Evolutionary conservation across 2,329 filamentous ascomycete species (phyloP).

Genomic region (Trichocomaceae sp.): DNA sequence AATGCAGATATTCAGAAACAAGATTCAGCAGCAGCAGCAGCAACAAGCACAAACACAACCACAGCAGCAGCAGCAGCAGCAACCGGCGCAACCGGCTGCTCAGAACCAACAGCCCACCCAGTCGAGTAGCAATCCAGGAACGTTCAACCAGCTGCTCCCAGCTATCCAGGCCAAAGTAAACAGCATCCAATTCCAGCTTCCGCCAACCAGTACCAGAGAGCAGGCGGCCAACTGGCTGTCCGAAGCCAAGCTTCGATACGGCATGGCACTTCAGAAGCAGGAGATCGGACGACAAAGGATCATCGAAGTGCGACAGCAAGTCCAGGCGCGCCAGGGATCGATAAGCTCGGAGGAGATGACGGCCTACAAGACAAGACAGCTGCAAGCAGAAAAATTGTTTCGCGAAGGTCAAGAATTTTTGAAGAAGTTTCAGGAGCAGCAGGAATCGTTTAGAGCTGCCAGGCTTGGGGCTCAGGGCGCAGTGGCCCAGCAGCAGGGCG

Average conservation of each 20-base stretch:
- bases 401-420: constrained; percentile 43
- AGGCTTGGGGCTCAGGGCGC: constrained; percentile 10
- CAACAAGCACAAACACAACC: constrained; percentile 21
- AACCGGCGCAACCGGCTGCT: constrained; percentile 28
- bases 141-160: constrained; percentile 37
- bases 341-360: constrained; percentile 33
- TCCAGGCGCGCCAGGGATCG: constrained; percentile 31
- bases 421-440: constrained; percentile 44
- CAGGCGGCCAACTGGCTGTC: constrained; percentile 41
- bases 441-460: constrained; percentile 38
- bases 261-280: constrained; percentile 43
- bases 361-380: constrained; percentile 38
- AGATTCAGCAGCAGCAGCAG: constrained; percentile 29
- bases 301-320: constrained; percentile 35
- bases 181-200: constrained; percentile 38
- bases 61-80: constrained; percentile 25
- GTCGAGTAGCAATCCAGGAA: constrained; percentile 30
- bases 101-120: constrained; percentile 22
- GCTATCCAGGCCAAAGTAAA: constrained; percentile 44
- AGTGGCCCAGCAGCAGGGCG: constrained; percentile 9
- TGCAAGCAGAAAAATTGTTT: constrained; percentile 34
- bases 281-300: constrained; percentile 42
- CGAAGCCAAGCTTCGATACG: constrained; percentile 43
- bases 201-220: constrained; percentile 39
- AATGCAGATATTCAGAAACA: constrained; percentile 43